Evolutionary conservation across 306 rosid genomes (phyloP).

Genomic region (Cucurbita pepo): DNA sequence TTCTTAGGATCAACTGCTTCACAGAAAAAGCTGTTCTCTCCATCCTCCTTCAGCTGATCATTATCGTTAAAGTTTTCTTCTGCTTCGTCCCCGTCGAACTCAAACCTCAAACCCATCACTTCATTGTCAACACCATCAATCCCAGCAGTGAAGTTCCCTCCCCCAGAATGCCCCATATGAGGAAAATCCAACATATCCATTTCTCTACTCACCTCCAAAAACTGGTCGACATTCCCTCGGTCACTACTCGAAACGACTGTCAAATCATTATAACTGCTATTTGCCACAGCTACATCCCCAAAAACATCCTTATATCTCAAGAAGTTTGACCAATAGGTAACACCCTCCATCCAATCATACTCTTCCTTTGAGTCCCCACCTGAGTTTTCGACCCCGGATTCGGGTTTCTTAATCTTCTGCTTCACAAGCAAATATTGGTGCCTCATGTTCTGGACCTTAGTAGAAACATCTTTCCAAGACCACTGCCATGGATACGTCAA

Average conservation of each 20-base stretch:
- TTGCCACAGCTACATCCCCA: slow-evolving; percentile 54
- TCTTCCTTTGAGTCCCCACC: slow-evolving; percentile 43
- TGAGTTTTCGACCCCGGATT: slow-evolving; percentile 18
- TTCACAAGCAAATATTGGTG: slow-evolving; percentile 87
- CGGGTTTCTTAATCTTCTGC: slow-evolving; percentile 87
- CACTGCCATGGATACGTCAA: slow-evolving; percentile 82
- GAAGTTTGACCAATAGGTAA: slow-evolving; percentile 79
- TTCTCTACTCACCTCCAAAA: slow-evolving; percentile 34
- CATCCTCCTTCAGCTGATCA: slow-evolving; percentile 42
- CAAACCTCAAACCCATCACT: slow-evolving; percentile 73
- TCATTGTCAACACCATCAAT: slow-evolving; percentile 78
- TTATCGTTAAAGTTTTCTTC: slow-evolving; percentile 60
- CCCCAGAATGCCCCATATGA: slow-evolving; percentile 59
- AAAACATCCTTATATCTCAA: slow-evolving; percentile 90
- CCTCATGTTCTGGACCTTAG: slow-evolving; percentile 97
- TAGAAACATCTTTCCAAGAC: slow-evolving; percentile 95
- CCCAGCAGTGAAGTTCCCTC: slow-evolving; percentile 52
- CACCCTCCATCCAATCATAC: slow-evolving; percentile 88
- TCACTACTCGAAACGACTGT: slow-evolving; percentile 27
- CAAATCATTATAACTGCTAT: slow-evolving; percentile 35
- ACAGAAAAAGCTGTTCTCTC: slow-evolving; percentile 50
- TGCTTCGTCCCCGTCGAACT: slow-evolving; percentile 58
- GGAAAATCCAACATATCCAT: slow-evolving; percentile 68
- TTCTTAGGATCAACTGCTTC: slow-evolving; percentile 59
- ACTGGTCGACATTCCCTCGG: slow-evolving; percentile 36